phyloP scores from a whole-genome alignment of 495 filamentous ascomycete genomes.

The Lindgomyces ingoldianus region DNA sequence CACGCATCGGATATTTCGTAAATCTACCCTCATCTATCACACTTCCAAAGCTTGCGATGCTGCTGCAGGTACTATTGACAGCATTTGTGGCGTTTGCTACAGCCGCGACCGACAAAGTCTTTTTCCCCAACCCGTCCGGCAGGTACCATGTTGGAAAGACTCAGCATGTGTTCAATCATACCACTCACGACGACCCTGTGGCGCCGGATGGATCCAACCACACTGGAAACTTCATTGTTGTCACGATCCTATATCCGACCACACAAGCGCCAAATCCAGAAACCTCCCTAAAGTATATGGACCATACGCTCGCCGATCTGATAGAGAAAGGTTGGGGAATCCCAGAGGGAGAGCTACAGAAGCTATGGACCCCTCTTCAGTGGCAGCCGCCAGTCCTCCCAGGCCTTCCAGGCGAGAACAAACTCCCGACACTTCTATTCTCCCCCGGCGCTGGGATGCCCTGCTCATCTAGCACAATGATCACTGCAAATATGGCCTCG shows the following conservation, averaged over 20 bases:
- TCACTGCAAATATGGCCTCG: conserved; percentile 24
- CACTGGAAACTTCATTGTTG: not conserved
- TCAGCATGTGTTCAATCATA: conserved; percentile 32
- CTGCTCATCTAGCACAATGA: conserved; percentile 23
- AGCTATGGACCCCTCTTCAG: conserved; percentile 12
- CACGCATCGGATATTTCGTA: too few species aligned
- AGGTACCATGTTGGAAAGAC: conserved; percentile 23
- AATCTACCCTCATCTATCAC: too few species aligned
- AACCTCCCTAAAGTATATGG: conserved; percentile 16
- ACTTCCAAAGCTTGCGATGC: too few species aligned
- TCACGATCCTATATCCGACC: conserved; percentile 20
- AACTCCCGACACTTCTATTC: conserved; percentile 22
- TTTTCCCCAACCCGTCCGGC: conserved; percentile 20
- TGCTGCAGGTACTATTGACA: too few species aligned
- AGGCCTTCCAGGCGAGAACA: not conserved
- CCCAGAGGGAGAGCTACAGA: conserved; percentile 10
- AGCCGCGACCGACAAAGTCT: too few species aligned
- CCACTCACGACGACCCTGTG: conserved; percentile 28
- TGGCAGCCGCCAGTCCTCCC: conserved; percentile 2
- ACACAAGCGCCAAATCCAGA: conserved; percentile 7
- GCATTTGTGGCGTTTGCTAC: too few species aligned
- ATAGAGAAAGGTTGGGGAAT: conserved; percentile 5
- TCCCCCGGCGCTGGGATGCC: conserved; percentile 19
- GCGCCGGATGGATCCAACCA: conserved; percentile 6
- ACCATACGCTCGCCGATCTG: conserved; percentile 14